phyloP scores from a whole-genome alignment of 306 rosid species.

The Prunus mongolica region DNA sequence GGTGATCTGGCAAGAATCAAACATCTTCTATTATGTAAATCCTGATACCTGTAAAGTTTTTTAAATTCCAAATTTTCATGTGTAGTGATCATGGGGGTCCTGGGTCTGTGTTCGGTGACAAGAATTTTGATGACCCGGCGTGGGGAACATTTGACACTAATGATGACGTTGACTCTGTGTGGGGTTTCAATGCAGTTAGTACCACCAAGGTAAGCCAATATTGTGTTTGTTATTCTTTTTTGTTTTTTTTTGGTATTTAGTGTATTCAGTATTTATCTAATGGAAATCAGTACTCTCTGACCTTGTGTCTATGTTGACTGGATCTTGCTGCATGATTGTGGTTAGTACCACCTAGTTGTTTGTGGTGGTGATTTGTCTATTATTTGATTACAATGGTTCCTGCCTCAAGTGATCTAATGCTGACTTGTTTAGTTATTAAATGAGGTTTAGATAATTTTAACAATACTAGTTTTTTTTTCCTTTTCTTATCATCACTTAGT shows the following conservation, averaged over 20 bases:
- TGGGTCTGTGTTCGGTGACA: constrained; percentile 70
- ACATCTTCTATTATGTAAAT: not conserved
- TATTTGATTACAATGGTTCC: not conserved
- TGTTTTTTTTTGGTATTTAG: not conserved
- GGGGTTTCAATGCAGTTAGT: constrained; percentile 73
- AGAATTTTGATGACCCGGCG: constrained; percentile 63
- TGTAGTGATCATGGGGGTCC: constrained; percentile 64
- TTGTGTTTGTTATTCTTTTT: not conserved
- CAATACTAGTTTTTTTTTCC: not conserved
- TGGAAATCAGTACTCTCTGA: not conserved
- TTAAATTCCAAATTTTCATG: constrained; percentile 20
- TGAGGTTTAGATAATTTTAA: not conserved
- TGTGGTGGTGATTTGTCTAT: not conserved
- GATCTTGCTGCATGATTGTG: not conserved
- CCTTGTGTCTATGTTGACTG: not conserved
- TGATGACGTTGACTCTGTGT: constrained; percentile 81
- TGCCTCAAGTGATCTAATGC: not conserved
- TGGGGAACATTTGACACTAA: constrained; percentile 90
- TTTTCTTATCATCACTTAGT: not conserved
- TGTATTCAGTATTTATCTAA: not conserved
- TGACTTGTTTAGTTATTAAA: not conserved
- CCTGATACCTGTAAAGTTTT: not conserved
- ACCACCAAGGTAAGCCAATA: constrained; percentile 47
- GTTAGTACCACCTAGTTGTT: not conserved
- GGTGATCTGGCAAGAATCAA: not conserved